Conservation (phyloP, 139 green algal species). For the Chlamydomonas sp. region DNA sequence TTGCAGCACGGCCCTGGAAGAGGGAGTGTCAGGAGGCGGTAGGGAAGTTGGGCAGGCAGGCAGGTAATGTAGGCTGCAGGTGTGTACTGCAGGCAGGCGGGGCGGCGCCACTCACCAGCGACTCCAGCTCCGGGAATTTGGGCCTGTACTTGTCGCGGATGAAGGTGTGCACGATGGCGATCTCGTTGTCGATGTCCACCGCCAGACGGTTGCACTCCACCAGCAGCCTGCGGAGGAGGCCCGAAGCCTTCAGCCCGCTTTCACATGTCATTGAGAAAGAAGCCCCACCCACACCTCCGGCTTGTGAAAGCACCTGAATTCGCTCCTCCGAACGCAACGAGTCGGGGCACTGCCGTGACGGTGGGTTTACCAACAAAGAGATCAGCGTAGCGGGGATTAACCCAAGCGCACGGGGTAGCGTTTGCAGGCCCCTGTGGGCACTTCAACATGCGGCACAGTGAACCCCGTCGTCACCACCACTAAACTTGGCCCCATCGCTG, state of each 20-base stretch:
- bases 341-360: not conserved
- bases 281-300: no score
- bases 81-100: not conserved
- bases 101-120: constrained; percentile 67
- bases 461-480: no score
- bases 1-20: no score
- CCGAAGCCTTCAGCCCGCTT: not conserved
- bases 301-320: no score
- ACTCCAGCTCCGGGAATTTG: constrained; percentile 98
- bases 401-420: no score
- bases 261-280: no score
- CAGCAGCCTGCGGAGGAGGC: constrained; percentile 74
- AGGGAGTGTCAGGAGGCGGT: no score
- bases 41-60: no score
- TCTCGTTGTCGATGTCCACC: constrained; percentile 98
- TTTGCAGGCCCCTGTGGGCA: no score
- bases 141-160: constrained; percentile 77
- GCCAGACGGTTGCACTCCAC: constrained; percentile 96
- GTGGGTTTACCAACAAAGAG: not conserved
- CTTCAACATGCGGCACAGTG: no score
- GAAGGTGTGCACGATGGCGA: constrained; percentile 88
- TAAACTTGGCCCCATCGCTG: no score
- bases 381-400: not conserved
- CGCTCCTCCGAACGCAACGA: not conserved
- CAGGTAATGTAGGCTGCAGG: no score